phyloP scores from a whole-genome alignment of 495 filamentous ascomycete species.

The Neurospora terricola region DNA sequence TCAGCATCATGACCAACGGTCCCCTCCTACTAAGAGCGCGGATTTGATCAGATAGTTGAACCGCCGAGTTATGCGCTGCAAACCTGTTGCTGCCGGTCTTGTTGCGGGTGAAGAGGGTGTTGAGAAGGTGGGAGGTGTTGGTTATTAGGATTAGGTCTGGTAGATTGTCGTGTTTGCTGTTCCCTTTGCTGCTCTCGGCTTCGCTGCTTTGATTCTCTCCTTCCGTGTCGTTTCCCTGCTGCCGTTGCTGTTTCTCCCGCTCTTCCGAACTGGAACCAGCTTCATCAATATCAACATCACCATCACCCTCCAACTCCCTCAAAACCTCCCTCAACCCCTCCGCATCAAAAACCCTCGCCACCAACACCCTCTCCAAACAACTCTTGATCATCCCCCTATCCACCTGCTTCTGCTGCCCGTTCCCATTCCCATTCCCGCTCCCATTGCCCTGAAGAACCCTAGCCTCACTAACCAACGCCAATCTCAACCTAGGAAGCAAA shows the following conservation, averaged over 20 bases:
- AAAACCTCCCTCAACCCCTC: conserved; percentile 48
- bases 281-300: no score
- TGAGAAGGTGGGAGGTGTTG: conserved; percentile 30
- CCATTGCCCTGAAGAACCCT: conserved; percentile 5
- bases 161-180: neutral
- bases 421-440: conserved; percentile 2
- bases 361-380: conserved; percentile 40
- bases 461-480: conserved; percentile 21
- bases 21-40: conserved; percentile 17
- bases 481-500: conserved; percentile 24
- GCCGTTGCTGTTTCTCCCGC: neutral
- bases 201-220: neutral
- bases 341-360: conserved; percentile 51
- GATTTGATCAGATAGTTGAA: conserved; percentile 24
- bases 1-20: conserved; percentile 33
- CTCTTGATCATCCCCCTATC: conserved; percentile 10
- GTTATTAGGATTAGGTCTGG: conserved; percentile 35
- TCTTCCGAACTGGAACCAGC: neutral
- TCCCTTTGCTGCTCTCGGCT: neutral
- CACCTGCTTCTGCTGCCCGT: neutral
- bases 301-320: conserved; percentile 24
- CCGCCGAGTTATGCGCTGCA: conserved; percentile 24
- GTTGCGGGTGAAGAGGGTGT: conserved; percentile 23
- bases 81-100: conserved; percentile 21
- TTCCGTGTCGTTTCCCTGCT: neutral